Percentiles rank a stretch among this genome's conserved stretches.
Conservation (phyloP, 306 rosid species). For the Fragaria nilgerrensis region DNA sequence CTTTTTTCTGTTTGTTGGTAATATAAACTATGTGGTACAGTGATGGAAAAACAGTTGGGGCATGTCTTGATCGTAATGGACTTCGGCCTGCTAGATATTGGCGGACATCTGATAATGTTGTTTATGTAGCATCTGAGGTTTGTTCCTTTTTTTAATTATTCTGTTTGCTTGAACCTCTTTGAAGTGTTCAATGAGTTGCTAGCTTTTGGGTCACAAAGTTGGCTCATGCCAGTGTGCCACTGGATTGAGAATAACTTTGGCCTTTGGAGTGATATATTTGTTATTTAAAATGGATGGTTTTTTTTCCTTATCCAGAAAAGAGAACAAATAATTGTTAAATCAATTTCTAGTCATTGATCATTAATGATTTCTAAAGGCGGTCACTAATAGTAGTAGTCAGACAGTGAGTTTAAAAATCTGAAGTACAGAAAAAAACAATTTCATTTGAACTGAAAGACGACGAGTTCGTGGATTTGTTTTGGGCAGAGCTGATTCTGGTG, state of each 20-base stretch:
- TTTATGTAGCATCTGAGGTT: slow-evolving; percentile 98
- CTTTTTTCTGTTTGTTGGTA: slow-evolving; percentile 30
- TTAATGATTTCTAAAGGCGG: not conserved
- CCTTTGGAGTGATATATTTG: not conserved
- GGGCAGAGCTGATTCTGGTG: slow-evolving; percentile 5
- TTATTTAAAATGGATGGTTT: not conserved
- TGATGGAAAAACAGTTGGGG: slow-evolving; percentile 99
- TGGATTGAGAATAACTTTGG: not conserved
- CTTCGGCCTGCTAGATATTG: slow-evolving; percentile 98
- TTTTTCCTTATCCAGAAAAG: not conserved
- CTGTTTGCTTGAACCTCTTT: slow-evolving; percentile 7
- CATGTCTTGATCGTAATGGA: slow-evolving; percentile 98
- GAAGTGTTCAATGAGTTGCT: slow-evolving; percentile 23
- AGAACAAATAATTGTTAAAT: not conserved
- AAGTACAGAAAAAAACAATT: not conserved
- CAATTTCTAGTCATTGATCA: not conserved
- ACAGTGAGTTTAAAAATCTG: not conserved
- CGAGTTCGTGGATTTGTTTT: not conserved
- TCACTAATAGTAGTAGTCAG: not conserved
- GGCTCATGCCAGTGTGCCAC: not conserved
- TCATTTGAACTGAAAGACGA: not conserved
- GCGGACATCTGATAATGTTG: slow-evolving; percentile 97
- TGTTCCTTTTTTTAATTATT: slow-evolving; percentile 32
- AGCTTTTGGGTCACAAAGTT: slow-evolving; percentile 18
- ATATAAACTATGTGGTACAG: slow-evolving; percentile 46